Conservation (phyloP, 805 yeast genomes). For the Yamadazyma akitaensis region DNA sequence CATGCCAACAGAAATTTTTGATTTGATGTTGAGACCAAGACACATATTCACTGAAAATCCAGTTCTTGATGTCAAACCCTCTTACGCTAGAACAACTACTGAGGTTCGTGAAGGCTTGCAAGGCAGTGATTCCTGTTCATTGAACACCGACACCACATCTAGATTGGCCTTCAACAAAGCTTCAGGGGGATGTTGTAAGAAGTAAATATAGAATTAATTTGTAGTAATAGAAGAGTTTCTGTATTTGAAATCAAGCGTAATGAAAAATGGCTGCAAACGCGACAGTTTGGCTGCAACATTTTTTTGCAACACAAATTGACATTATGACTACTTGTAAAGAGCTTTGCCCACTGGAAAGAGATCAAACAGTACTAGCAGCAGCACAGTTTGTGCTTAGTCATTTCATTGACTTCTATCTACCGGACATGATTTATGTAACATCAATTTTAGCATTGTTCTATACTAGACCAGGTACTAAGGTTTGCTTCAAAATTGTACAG, state of each 20-base stretch:
- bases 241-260: not conserved
- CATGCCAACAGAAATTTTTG: constrained; percentile 84
- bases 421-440: too few relatives aligned
- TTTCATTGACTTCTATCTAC: too few relatives aligned
- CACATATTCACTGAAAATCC: constrained; percentile 79
- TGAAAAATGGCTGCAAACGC: too few relatives aligned
- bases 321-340: too few relatives aligned
- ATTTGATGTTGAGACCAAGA: constrained; percentile 72
- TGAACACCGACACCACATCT: constrained; percentile 38
- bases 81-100: constrained; percentile 41
- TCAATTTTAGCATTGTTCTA: too few relatives aligned
- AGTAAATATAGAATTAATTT: constrained; percentile 6
- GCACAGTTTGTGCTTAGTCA: too few relatives aligned
- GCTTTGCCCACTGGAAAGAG: too few relatives aligned
- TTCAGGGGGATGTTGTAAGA: constrained; percentile 10
- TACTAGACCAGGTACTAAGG: too few relatives aligned
- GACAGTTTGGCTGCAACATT: too few relatives aligned
- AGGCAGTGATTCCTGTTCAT: constrained; percentile 34
- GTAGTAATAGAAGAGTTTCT: constrained; percentile 16
- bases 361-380: too few relatives aligned
- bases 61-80: constrained; percentile 69
- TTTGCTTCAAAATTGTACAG: too few relatives aligned
- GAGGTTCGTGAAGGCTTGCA: constrained; percentile 35
- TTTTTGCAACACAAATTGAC: too few relatives aligned
- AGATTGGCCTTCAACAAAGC: constrained; percentile 36